phyloP scores from a whole-genome alignment of 2,329 filamentous ascomycete species.

The Aspergillus sp. region DNA sequence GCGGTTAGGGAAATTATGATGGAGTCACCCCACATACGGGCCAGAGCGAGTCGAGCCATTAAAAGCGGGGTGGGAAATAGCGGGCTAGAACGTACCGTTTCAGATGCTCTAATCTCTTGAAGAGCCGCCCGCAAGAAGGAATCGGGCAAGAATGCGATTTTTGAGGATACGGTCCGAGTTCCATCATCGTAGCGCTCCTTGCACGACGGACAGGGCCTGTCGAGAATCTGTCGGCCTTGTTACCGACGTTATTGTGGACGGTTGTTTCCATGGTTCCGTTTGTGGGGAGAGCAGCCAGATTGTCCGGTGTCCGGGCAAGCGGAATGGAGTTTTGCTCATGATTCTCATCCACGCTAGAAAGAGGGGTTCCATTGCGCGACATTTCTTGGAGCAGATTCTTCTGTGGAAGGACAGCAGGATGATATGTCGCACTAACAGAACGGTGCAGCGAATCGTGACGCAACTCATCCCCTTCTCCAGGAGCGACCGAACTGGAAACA shows the following conservation, averaged over 20 bases:
- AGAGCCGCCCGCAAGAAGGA: slow-evolving; percentile 92
- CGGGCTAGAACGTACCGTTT: slow-evolving; percentile 76
- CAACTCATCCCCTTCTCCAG: slow-evolving; percentile 77
- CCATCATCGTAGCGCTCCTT: slow-evolving; percentile 93
- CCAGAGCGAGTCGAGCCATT: slow-evolving; percentile 31
- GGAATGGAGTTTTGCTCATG: slow-evolving; percentile 72
- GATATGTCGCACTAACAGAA: slow-evolving; percentile 69
- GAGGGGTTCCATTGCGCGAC: slow-evolving; percentile 88
- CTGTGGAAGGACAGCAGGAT: slow-evolving; percentile 72
- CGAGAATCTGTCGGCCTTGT: slow-evolving; percentile 56
- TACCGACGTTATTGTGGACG: slow-evolving; percentile 61
- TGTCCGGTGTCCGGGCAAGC: slow-evolving; percentile 67
- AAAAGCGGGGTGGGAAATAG: slow-evolving; percentile 25
- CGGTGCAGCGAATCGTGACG: slow-evolving; percentile 79
- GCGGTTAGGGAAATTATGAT: slow-evolving; percentile 54
- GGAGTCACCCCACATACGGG: slow-evolving; percentile 34
- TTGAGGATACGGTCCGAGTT: slow-evolving; percentile 92
- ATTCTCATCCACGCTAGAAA: slow-evolving; percentile 82
- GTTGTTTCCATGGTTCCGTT: slow-evolving; percentile 64
- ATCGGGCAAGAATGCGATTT: slow-evolving; percentile 99
- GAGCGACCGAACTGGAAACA: slow-evolving; percentile 83
- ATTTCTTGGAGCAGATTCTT: slow-evolving; percentile 76
- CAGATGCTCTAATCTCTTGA: slow-evolving; percentile 98
- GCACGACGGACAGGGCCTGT: slow-evolving; percentile 84
- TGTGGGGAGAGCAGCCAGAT: slow-evolving; percentile 66